Evolutionary conservation across 108 stramenopile genomes (phyloP), one percentile per base, ranked within the genome.

Genomic region (Cyclotella sp.): DNA sequence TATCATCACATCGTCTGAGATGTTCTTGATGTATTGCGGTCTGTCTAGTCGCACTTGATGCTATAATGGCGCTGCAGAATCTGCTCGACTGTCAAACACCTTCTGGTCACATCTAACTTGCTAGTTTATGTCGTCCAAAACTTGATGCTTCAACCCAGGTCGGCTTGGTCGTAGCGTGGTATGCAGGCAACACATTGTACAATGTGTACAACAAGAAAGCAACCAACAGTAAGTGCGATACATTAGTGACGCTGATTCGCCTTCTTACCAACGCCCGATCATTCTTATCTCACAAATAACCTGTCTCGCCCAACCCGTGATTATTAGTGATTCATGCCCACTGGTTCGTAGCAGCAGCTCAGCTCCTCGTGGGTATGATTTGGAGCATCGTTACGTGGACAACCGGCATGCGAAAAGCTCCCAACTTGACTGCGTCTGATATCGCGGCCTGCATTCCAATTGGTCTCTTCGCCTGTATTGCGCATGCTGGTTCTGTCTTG

Each of bases 161-260:
- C 34, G 65, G 84, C 27, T 81, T 94, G 54, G 93, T 94, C 13
- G 84, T 82, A 51, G 82, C 82, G 43, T 94, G 93, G 93, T 94
- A 94, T 79, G 91, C 91, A 16, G 93, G 93, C 54, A 94, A 94
- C 79, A 94, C 93, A 8, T 77, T 91, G 49, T 94, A 94, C 89
- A 94, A 94, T 77, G 81, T 94, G 44, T 94, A 86, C 90, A 94
- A 94, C 83, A 94, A 94, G 78, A 88, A 90, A 75, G 90, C 93
- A 19, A 89, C 89, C 77, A 93, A 93, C 75, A 88, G 67, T 68
- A 68, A 51, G 67, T 52, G 49, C 12, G 16, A 19, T 12, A 3
- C 21, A 57, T 24, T 57, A 26, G 14, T n/a, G 4, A 15, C 34
- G 30, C 29, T 18, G 19, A 26, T 57, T 57, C 24, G 15, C 21